Evolutionary conservation across 495 filamentous ascomycete species (phyloP), one percentile per base, ranked within the genome.

Genomic region (Penicillium crystallinum): DNA sequence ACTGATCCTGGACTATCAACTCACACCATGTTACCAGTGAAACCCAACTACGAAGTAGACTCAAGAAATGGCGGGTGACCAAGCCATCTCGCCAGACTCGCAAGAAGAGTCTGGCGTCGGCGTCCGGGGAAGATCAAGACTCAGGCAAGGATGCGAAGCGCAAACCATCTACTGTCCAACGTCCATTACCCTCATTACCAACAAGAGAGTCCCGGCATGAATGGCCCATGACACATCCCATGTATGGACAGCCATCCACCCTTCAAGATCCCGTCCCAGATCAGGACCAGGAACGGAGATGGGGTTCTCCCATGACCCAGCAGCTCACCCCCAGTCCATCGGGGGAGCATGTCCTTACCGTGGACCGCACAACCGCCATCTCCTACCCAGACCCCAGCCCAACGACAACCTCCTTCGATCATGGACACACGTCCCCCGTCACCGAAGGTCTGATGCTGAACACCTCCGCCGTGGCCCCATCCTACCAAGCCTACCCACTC

Each of bases 61-160:
- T 76, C 43, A 76, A 76, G 68, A 76, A 76, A 60, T 76, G 73
- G 73, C 64, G 73, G 17, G 73, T 76, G 25, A 76, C 73, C 54
- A 76, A 76, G 47, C 73, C 73, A 29, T 76, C 73, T 11, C 73
- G 73, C 23, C 73, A 75, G 38, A 71, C 66, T 21, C 66, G 72
- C 36, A 76, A 76, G 64, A 74, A 76, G 38, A 62, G 67, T 21
- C 56, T 64, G 30, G 54, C 44, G 9, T 46, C 54, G 7, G 15
- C 25, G 7, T 38, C 30, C 1, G 18, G 40, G 9, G 52, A 57
- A 7, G 66, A 66, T 30, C 39, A 23, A n/a, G 55, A 66, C 21
- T 62, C 61, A 17, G 62, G 67, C 23, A 66, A 62, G 36, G 55
- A 73, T 14, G 62, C 59, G 25, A 64, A 57, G 54, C 53, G 54